Evolutionary conservation across 2,329 filamentous ascomycete genomes (phyloP).

Genomic region (Fusarium tupiense): DNA sequence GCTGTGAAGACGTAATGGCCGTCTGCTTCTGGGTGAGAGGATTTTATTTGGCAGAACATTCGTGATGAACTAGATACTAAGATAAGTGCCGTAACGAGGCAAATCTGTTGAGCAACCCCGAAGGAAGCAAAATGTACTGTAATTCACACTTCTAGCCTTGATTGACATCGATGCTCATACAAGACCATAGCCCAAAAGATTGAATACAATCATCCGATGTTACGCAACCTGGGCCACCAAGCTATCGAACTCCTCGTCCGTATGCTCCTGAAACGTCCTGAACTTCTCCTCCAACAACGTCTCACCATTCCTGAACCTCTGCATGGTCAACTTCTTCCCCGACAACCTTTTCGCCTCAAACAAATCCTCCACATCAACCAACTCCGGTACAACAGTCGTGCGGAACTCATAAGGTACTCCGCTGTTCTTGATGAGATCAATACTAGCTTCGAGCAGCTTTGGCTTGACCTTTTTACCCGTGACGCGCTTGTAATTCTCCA

Average conservation of each 20-base stretch:
- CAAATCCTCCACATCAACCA: conserved; percentile 37
- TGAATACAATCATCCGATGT: fast-evolving
- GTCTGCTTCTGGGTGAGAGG: fast-evolving
- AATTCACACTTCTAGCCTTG: background rate
- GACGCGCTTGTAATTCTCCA: conserved; percentile 38
- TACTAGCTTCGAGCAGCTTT: conserved; percentile 22
- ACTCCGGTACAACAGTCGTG: conserved; percentile 32
- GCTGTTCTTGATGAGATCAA: conserved; percentile 33
- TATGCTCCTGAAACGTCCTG: conserved; percentile 24
- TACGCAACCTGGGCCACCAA: conserved; percentile 30
- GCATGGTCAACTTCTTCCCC: conserved; percentile 35
- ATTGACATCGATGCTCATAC: background rate
- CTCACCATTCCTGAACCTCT: conserved; percentile 30
- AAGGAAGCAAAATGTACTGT: too few species aligned
- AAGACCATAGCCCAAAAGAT: fast-evolving
- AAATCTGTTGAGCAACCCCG: fast-evolving
- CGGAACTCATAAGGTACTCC: conserved; percentile 35
- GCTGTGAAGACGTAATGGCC: background rate
- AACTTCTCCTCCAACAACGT: conserved; percentile 13
- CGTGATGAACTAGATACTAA: too few species aligned
- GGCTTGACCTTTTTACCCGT: conserved; percentile 32
- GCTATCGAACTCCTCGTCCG: conserved; percentile 29
- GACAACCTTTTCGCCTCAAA: conserved; percentile 38
- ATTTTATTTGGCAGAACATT: too few species aligned
- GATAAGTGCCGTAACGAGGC: fast-evolving